Base-by-base conservation (phyloP, 2,329 filamentous ascomycete species). In the Sphaerulina musiva region DNA sequence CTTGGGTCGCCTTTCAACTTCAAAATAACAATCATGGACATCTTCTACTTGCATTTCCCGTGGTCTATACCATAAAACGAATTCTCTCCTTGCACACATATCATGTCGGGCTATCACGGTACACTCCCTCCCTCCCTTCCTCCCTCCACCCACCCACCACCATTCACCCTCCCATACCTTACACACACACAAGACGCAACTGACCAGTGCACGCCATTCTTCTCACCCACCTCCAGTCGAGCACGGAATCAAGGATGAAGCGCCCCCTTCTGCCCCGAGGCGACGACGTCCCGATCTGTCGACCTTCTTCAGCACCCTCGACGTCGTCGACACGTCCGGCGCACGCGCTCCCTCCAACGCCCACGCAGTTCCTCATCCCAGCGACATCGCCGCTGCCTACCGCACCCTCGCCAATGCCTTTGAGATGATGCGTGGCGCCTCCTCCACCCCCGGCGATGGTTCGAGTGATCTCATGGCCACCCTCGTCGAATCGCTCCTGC, bases 221-320 rank as follows among this genome's bases (percentile, higher is more conserved):
- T 5, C n/a, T 47, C 29, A 23, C 38, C 10, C 36, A 26, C 7
- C 20, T 23, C 3, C 31, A 51, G 48, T 51, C 41, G 48, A 51
- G 23, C 48, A 51, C 41, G 48, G 48, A 9, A 51, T 51, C 48
- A 51, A 51, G 11, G 48, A 51, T 23, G 48, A 51, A 12, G 11
- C 42, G 20, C 48, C 42, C 17, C 41, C 45, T n/a, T 44, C 34
- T n/a, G 6, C 48, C 9, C 39, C 42, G 29, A 14, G 26, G 23
- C 70, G 70, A 14, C 80, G 80, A 59, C 78, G 81, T 48, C 82
- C 82, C 29, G 82, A 85, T 67, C 77, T 85, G 40, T 81, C 78
- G 40, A 82, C 81, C 62, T 85, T 85, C 74, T 84, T 84, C 72
- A 76, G 77, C 54, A 78, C 79, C 43, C 78, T 85, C 56, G 79